Evolutionary conservation across 148 eudicot genomes (phyloP), one percentile per base, ranked within the genome.

Genomic region (Oxyria digyna): DNA sequence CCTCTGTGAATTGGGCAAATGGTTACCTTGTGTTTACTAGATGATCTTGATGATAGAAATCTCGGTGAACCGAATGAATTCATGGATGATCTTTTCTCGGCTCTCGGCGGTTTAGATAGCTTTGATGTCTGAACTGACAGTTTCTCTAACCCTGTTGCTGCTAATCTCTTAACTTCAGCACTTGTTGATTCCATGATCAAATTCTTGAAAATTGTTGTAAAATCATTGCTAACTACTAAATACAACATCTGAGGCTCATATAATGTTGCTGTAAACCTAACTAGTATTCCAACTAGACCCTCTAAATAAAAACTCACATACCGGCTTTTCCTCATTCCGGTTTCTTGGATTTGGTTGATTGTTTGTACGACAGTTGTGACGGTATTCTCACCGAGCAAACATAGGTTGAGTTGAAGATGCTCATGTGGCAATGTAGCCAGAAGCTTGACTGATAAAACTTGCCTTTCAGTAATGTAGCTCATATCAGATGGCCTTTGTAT

Each of bases 201-300:
- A 54, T 83, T 84, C 69, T 91, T 85, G 18, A 91, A 82, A 4
- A 84, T 67, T 62, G 68, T 62, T 20, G 88, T 81, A 75, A 91
- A 81, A 67, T 82, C 77, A 70, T 77, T 68, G 71, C 66, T 75
- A 49, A 76, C 83, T 63, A 80, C 91, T 29, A 80, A 68, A 57
- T 64, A 67, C 67, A 88, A 49, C 46, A 91, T 75, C 32, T 86
- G 85, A 59, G 81, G 73, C 43, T 91, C 91, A 46, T 86, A 86
- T 50, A 91, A 50, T 14, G 95, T 91, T 55, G 85, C 75, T 43
- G 97, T 91, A 70, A 88, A 85, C 75, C 95, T 86, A 74, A 86
- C 94, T 62, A 91, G 82, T 71, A 84, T 78, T 7, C 97, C 97
- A 23, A 86, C 95, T 40, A 91, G 78, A 55, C 97, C 97, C 72